phyloP scores from a whole-genome alignment of 352 stramenopile genomes.

The Blastocystis sp. region DNA sequence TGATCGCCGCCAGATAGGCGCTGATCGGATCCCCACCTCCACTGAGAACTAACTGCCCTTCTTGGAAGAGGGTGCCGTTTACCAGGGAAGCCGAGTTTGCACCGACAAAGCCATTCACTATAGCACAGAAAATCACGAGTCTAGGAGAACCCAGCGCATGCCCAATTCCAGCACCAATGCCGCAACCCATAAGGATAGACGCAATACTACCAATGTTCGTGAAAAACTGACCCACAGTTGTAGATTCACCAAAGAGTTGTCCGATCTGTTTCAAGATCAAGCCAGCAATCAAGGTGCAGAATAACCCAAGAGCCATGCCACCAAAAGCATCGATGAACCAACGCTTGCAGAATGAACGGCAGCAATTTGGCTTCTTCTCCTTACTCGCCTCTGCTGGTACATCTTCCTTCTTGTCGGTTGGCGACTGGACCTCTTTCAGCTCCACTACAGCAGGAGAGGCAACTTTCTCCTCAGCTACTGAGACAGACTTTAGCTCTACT shows the following conservation, averaged over 20 bases:
- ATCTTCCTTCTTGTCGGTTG: background rate
- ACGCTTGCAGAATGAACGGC: background rate
- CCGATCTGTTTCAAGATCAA: slow-evolving; percentile 37
- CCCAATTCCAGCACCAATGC: slow-evolving; percentile 46
- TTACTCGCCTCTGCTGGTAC: background rate
- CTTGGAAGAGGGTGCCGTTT: background rate
- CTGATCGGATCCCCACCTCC: slow-evolving; percentile 27
- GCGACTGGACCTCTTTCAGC: background rate
- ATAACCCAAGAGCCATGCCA: slow-evolving; percentile 37
- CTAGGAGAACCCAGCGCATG: background rate
- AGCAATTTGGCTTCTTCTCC: slow-evolving; percentile 10
- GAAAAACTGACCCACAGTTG: background rate
- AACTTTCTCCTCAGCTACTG: background rate
- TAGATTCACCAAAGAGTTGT: background rate
- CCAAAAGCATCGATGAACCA: slow-evolving; percentile 55
- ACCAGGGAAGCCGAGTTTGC: background rate
- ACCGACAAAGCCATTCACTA: slow-evolving; percentile 33
- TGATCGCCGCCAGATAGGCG: slow-evolving; percentile 5
- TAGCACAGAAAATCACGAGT: slow-evolving; percentile 11
- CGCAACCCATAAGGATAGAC: background rate
- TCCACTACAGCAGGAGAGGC: background rate
- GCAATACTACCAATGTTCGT: background rate
- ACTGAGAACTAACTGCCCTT: background rate
- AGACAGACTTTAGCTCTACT: background rate
- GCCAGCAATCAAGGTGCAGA: slow-evolving; percentile 43